These are phyloP conservation scores for Acer negundo DNA, from an alignment of 345 rosid genomes.

Conservation along the genomic window DNA sequence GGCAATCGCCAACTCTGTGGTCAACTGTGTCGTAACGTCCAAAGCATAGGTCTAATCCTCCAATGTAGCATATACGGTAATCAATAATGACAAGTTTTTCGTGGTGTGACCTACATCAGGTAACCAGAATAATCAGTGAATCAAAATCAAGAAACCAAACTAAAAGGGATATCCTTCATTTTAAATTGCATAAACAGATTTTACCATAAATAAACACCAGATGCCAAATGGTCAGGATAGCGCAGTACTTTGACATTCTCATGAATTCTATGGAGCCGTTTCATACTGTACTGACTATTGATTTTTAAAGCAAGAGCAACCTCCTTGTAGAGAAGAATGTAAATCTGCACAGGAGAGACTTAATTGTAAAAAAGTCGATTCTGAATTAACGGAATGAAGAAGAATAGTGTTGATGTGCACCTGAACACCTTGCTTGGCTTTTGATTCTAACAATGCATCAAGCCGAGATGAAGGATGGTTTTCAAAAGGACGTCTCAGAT, in stretches of 20 bases:
- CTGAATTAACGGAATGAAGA: not conserved
- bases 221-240: conserved; percentile 79
- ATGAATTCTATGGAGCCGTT: conserved; percentile 71
- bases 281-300: conserved; percentile 84
- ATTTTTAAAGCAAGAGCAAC: conserved; percentile 87
- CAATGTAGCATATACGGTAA: conserved; percentile 78
- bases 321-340: conserved; percentile 89
- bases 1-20: conserved; percentile 75
- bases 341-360: conserved; percentile 54
- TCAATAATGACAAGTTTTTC: conserved; percentile 91
- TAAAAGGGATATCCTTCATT: not conserved
- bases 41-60: conserved; percentile 92
- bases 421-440: conserved; percentile 92
- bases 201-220: conserved; percentile 86
- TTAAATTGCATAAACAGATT: not conserved
- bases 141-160: conserved; percentile 20
- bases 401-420: conserved; percentile 32
- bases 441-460: conserved; percentile 75
- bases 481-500: conserved; percentile 84
- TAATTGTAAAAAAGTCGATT: not conserved
- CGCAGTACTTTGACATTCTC: conserved; percentile 86
- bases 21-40: conserved; percentile 83
- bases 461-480: conserved; percentile 60
- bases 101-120: conserved; percentile 80
- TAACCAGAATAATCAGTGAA: conserved; percentile 10